phyloP scores from a whole-genome alignment of 495 filamentous ascomycete genomes.

The Trichoderma parareesei region DNA sequence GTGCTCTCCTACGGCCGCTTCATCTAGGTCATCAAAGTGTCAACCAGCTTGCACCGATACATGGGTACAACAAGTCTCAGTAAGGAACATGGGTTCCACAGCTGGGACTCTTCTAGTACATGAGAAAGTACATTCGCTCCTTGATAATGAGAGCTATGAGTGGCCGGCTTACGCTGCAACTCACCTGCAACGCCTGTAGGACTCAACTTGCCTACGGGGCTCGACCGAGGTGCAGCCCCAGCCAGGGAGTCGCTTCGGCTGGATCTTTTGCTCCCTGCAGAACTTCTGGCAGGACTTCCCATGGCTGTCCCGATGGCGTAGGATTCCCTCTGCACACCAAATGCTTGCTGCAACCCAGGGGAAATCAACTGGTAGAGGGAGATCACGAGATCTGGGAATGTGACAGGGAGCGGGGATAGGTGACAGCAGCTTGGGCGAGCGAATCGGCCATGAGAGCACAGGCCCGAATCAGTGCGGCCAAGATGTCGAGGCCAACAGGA shows the following conservation, averaged over 20 bases:
- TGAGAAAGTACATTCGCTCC: not conserved
- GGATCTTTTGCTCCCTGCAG: conserved; percentile 6
- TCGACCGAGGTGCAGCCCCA: not conserved
- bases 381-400: not conserved
- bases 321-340: not conserved
- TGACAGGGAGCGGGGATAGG: not conserved
- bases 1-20: not conserved
- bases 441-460: not conserved
- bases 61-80: not conserved
- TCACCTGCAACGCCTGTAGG: not conserved
- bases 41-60: not conserved
- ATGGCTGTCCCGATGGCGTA: not conserved
- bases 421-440: not conserved
- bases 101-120: not conserved
- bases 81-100: not conserved
- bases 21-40: not conserved
- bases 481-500: not conserved
- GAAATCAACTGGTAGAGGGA: not conserved
- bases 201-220: not conserved
- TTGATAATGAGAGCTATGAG: not conserved
- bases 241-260: not conserved
- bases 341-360: too few relatives aligned
- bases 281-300: not conserved
- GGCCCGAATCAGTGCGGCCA: not conserved
- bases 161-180: not conserved